These are phyloP conservation scores for Grosmannia penicillata DNA, from an alignment of 2,329 filamentous ascomycete genomes.

Conservation along the genomic window DNA sequence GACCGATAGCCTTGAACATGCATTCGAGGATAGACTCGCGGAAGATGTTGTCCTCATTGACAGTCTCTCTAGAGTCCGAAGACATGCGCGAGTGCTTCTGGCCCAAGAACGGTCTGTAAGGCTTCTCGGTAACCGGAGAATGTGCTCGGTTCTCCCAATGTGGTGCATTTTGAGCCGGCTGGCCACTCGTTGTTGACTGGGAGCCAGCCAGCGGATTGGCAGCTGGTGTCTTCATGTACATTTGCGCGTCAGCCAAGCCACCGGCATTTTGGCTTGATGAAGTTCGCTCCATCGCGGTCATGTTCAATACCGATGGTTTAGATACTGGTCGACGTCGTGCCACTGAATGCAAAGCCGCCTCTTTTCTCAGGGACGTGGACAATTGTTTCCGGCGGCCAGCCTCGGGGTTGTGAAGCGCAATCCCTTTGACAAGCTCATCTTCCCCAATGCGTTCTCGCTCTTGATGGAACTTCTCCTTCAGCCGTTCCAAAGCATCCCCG, in stretches of 20 bases:
- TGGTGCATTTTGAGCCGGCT: conserved; percentile 12
- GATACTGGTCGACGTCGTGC: conserved; percentile 27
- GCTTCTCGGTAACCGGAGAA: conserved; percentile 33
- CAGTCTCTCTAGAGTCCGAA: conserved; percentile 59
- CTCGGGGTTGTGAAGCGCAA: conserved; percentile 77
- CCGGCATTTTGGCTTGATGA: conserved; percentile 49
- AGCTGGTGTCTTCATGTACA: background rate
- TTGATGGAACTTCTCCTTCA: conserved; percentile 84
- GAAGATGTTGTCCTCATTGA: conserved; percentile 82
- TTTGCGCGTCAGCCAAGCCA: conserved; percentile 38
- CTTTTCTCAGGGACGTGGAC: conserved; percentile 61
- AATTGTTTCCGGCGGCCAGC: conserved; percentile 53
- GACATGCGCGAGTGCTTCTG: conserved; percentile 32
- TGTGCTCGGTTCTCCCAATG: conserved; percentile 12
- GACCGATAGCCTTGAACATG: conserved; percentile 85
- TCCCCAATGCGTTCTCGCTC: conserved; percentile 71
- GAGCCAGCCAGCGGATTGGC: background rate
- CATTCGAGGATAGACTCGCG: conserved; percentile 83
- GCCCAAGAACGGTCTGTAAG: conserved; percentile 42
- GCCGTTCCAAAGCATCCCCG: conserved; percentile 62
- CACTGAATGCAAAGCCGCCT: conserved; percentile 59
- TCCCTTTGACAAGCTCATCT: conserved; percentile 79
- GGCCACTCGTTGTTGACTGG: background rate
- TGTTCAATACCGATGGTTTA: conserved; percentile 24
- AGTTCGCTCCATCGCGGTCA: conserved; percentile 24